Percentiles rank a stretch among this genome's conserved stretches.
Conservation (phyloP, 1,139 yeast genomes). For the Casaregolazyma suthepensis region DNA sequence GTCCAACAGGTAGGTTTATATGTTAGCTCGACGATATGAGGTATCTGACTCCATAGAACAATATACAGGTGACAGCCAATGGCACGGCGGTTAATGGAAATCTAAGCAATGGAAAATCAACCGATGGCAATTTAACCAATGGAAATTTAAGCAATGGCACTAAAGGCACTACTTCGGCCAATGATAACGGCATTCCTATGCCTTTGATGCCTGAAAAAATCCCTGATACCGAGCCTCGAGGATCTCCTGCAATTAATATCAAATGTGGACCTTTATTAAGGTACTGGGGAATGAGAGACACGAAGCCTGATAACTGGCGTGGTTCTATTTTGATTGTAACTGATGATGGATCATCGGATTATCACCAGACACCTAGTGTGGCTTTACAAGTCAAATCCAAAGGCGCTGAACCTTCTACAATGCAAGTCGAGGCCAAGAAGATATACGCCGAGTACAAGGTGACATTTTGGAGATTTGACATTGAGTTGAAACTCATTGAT, state of each 20-base stretch:
- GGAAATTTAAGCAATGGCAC: background rate
- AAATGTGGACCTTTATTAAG: slow-evolving; percentile 76
- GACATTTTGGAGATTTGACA: slow-evolving; percentile 57
- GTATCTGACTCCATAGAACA: background rate
- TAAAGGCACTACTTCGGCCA: background rate
- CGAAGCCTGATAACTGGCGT: slow-evolving; percentile 46
- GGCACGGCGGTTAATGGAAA: too few species aligned
- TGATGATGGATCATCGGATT: slow-evolving; percentile 35
- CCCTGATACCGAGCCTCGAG: slow-evolving; percentile 13
- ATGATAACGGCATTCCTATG: slow-evolving; percentile 1
- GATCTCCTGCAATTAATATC: slow-evolving; percentile 40
- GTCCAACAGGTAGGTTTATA: background rate
- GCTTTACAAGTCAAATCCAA: slow-evolving; percentile 6
- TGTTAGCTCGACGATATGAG: background rate
- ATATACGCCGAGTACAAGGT: slow-evolving; percentile 46
- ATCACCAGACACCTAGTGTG: slow-evolving; percentile 18
- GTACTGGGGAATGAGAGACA: slow-evolving; percentile 54
- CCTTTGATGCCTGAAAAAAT: slow-evolving; percentile 5
- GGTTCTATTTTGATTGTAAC: slow-evolving; percentile 61
- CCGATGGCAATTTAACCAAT: background rate
- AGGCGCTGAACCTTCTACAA: background rate
- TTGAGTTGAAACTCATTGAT: slow-evolving; percentile 42
- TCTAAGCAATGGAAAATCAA: too few species aligned
- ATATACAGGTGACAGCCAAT: background rate
- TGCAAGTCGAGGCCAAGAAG: slow-evolving; percentile 15